Percentiles rank a stretch among this genome's conserved stretches.
These are phyloP conservation scores for Ceratobasidium sp. DNA, from an alignment of 1,284 basidiomycete genomes.

Conservation along the genomic window DNA sequence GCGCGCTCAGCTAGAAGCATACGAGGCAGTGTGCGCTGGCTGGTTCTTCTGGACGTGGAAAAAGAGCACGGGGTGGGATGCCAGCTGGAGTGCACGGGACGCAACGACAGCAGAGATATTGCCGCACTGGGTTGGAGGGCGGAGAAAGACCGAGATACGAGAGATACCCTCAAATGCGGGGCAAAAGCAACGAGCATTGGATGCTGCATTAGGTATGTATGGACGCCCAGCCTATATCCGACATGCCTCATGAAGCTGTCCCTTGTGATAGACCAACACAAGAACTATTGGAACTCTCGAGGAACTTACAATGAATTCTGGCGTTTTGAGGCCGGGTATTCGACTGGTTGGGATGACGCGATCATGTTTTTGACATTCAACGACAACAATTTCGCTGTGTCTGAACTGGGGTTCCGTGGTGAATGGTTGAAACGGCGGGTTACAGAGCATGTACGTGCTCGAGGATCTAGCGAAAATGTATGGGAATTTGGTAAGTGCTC, in stretches of 20 bases:
- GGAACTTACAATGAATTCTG: conserved; percentile 70
- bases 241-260: not conserved
- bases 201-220: conserved; percentile 62
- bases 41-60: conserved; percentile 93
- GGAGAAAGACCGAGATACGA: conserved; percentile 52
- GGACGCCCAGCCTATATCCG: conserved; percentile 3
- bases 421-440: conserved; percentile 69
- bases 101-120: conserved; percentile 75
- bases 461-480: conserved; percentile 60
- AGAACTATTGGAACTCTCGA: conserved; percentile 69
- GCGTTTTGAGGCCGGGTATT: conserved; percentile 76
- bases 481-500: conserved; percentile 74
- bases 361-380: conserved; percentile 64
- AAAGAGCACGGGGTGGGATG: conserved; percentile 77
- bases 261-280: conserved; percentile 63
- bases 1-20: conserved; percentile 76
- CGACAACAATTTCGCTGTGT: conserved; percentile 54
- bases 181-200: conserved; percentile 59
- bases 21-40: conserved; percentile 76
- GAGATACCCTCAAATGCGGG: conserved; percentile 52
- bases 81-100: conserved; percentile 83
- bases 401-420: conserved; percentile 73
- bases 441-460: conserved; percentile 62
- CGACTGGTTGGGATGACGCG: conserved; percentile 79
- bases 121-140: conserved; percentile 63